Conservation (phyloP, 345 rosid genomes). For the Citrus trifoliata region DNA sequence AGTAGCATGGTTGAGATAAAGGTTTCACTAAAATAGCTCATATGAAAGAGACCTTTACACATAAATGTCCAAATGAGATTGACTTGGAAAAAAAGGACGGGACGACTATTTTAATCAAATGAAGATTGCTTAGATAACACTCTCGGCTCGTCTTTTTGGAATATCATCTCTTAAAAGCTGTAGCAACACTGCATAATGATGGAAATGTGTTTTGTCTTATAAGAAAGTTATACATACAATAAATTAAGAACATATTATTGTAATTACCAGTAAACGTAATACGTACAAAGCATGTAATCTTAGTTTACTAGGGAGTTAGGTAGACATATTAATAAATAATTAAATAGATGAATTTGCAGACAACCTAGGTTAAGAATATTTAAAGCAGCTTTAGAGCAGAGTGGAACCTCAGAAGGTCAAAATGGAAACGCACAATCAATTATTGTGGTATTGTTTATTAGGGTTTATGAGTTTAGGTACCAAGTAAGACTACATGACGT, state of each 20-base stretch:
- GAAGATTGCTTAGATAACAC: slow-evolving; percentile 1
- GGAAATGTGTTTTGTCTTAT: slow-evolving; percentile 2
- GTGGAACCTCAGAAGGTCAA: background rate
- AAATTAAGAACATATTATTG: background rate
- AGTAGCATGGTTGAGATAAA: background rate
- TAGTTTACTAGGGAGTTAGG: slow-evolving; percentile 4
- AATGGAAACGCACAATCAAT: background rate
- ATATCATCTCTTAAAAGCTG: background rate
- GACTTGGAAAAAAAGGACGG: background rate
- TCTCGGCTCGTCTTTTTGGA: background rate
- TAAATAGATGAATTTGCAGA: background rate
- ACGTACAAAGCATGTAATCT: slow-evolving; percentile 16
- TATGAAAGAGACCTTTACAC: background rate
- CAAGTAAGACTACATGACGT: slow-evolving; percentile 3
- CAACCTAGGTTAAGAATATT: background rate
- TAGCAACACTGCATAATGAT: background rate
- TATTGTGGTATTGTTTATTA: background rate
- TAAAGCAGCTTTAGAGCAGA: background rate
- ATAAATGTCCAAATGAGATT: background rate
- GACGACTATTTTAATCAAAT: background rate
- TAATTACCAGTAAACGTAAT: slow-evolving; percentile 10
- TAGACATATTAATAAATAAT: background rate
- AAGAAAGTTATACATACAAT: background rate
- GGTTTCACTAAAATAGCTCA: background rate
- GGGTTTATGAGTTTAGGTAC: background rate